Base-by-base conservation (phyloP, 2,329 filamentous ascomycete species). In the Apiospora saccharicola region DNA sequence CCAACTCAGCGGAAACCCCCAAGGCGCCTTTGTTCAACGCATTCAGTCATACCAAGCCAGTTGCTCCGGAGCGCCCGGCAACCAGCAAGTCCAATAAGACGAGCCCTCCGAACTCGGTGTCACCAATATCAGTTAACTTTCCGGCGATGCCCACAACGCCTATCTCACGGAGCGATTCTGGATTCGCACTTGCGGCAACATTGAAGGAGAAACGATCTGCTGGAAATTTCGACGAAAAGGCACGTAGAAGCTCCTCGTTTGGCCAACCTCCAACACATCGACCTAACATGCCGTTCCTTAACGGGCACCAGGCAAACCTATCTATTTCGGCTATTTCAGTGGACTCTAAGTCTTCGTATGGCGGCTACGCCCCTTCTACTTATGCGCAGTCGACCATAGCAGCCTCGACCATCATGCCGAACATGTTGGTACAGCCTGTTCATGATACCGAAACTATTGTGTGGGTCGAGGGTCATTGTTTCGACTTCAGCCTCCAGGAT, bases 201-300 rank as follows among this genome's bases (percentile, higher is more conserved):
- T 86, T 99, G 72, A 91, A 95, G 44, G 96, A 98, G 83, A 99
- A 98, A 85, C 90, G 96, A 70, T 98, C 96, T 3, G 95, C 94
- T 1, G 94, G 98, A 80, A 98, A 98, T 76, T 93, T 96, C 78
- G 90, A 92, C 26, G 72, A 83, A 74, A 85, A 88, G 75, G 93
- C 93, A n/a, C 90, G 95, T 73, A 90, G 96, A 75, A 98, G 95
- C 84, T 97, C 95, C n/a, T 97, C 95, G 0, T 97, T 98, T 82
- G 79, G 94, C 94, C 76, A 91, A 91, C 80, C 88, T 49, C 90
- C 91, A 0, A 83, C 92, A 26, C 89, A 93, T 76, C 88, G 92
- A 57, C 92, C 93, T 6, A 94, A 90, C 80, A 84, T 92, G 44
- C 94, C 95, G 5, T 95, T 96, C 83, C 86, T 94, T 19, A 90